phyloP scores from a whole-genome alignment of 805 yeast genomes.

The Candida boidinii region DNA sequence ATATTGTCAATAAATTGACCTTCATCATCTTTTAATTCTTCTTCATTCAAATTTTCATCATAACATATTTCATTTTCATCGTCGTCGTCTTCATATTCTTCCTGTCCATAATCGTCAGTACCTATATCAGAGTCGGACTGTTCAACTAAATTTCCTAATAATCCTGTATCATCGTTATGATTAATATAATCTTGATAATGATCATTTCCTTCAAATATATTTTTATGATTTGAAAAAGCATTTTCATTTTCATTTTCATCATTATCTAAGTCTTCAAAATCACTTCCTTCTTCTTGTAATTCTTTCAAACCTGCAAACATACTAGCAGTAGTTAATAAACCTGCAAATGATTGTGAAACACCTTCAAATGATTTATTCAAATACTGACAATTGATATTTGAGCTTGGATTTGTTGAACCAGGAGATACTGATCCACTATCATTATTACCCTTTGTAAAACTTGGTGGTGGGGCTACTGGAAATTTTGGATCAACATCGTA shows the following conservation, averaged over 20 bases:
- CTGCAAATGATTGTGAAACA: conserved; percentile 45
- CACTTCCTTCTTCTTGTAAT: conserved; percentile 23
- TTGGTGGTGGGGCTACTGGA: no score
- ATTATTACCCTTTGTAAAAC: no score
- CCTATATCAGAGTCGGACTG: no score
- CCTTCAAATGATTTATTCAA: conserved; percentile 27
- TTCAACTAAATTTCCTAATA: no score
- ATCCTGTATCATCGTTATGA: neutral
- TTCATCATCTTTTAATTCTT: conserved; percentile 4
- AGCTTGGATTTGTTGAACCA: no score
- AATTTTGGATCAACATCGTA: no score
- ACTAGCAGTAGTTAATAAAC: conserved; percentile 48
- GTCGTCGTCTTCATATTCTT: conserved; percentile 10
- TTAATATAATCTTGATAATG: conserved; percentile 1
- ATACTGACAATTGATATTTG: no score
- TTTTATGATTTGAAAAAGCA: neutral
- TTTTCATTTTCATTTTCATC: conserved; percentile 6
- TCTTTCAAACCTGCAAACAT: conserved; percentile 35
- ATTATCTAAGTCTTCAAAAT: conserved; percentile 17
- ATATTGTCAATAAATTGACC: neutral
- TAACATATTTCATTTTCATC: conserved; percentile 1
- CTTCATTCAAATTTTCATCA: conserved; percentile 7
- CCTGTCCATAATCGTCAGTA: no score
- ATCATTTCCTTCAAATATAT: neutral
- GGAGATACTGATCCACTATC: no score